Percentiles rank a stretch among this genome's conserved stretches.
Conservation (phyloP, 441 rosid genomes). For the Jatropha multifida region DNA sequence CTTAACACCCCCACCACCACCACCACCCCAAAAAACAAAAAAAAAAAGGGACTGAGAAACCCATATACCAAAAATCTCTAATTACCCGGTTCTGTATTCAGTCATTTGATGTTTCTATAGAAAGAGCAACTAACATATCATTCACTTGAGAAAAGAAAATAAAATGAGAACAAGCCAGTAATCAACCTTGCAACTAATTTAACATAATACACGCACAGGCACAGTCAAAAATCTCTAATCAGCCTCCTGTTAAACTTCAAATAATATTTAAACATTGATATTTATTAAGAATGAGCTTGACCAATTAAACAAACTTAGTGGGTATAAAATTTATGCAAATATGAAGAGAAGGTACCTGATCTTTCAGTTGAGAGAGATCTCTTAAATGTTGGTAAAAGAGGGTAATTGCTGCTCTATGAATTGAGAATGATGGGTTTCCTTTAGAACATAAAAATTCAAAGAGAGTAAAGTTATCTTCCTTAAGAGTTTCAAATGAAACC, state of each 20-base stretch:
- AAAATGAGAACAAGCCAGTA: too few relatives aligned
- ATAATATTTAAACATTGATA: background rate
- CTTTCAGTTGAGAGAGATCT: constrained; percentile 35
- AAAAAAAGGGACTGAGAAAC: too few relatives aligned
- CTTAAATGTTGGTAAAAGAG: constrained; percentile 31
- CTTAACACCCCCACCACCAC: too few relatives aligned
- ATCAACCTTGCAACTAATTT: too few relatives aligned
- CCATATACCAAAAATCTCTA: background rate
- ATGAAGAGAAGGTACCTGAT: constrained; percentile 33
- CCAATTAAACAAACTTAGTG: background rate
- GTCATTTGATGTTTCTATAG: too few relatives aligned
- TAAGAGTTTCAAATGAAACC: constrained; percentile 34
- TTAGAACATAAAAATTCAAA: constrained; percentile 47
- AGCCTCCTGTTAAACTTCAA: background rate
- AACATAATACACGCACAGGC: too few relatives aligned
- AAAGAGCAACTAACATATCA: too few relatives aligned
- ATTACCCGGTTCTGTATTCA: background rate
- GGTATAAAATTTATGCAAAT: background rate
- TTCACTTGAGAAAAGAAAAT: too few relatives aligned
- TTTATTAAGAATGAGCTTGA: background rate
- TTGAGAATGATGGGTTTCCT: constrained; percentile 35
- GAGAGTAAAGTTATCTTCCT: constrained; percentile 18
- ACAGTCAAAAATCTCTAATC: too few relatives aligned
- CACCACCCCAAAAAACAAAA: too few relatives aligned
- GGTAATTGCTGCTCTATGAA: constrained; percentile 36